A percentile compares a stretch with the other conserved stretches of the same genome.
phyloP scores from a whole-genome alignment of 495 filamentous ascomycete species.

The Annulohypoxylon moriforme region DNA sequence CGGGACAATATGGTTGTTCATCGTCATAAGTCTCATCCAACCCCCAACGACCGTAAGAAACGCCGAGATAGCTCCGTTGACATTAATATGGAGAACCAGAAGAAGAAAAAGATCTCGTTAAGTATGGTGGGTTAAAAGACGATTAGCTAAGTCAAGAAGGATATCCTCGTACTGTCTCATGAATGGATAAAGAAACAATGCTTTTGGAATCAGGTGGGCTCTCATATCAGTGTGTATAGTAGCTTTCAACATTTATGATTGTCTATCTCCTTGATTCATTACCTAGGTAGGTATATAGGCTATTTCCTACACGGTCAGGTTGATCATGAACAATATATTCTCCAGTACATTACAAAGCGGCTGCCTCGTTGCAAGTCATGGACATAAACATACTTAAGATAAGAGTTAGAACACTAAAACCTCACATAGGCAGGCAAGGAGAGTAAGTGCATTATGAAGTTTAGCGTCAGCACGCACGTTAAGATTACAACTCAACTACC shows the following conservation, averaged over 20 bases:
- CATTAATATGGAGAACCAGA: background rate
- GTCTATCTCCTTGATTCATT: background rate
- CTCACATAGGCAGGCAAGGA: background rate
- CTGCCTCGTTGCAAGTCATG: background rate
- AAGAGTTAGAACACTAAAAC: too few relatives aligned
- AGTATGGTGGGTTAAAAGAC: background rate
- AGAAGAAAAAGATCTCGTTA: slow-evolving; percentile 1
- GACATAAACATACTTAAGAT: background rate
- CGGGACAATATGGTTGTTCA: slow-evolving; percentile 16
- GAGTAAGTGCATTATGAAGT: background rate
- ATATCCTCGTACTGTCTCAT: background rate
- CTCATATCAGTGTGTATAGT: background rate
- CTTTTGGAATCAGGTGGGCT: background rate
- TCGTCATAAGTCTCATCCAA: background rate
- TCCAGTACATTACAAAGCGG: background rate
- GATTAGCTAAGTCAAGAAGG: background rate
- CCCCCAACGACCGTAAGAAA: background rate
- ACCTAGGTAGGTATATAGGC: too few relatives aligned
- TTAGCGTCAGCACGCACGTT: background rate
- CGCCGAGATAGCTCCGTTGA: background rate
- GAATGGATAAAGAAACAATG: background rate
- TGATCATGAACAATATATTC: background rate
- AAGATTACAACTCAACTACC: background rate
- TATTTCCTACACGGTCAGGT: background rate
- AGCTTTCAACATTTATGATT: background rate